Evolutionary conservation across 305 asterid species (phyloP).

Genomic region (Solanum aculeatissimum): DNA sequence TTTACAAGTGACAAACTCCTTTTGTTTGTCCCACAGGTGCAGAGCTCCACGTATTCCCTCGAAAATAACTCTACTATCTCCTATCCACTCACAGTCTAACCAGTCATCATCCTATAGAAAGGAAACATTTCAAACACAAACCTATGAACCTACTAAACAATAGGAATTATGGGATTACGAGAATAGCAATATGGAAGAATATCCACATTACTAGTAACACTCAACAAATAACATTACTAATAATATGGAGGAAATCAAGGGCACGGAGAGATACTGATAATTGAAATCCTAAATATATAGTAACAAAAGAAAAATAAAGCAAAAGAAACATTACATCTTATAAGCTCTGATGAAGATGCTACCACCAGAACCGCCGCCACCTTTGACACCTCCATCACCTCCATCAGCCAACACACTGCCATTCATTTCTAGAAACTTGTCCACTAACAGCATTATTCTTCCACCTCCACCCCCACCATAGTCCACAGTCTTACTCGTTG

Average conservation of each 20-base stretch:
- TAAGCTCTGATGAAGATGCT: slow-evolving; percentile 72
- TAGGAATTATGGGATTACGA: neutral
- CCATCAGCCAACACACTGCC: slow-evolving; percentile 90
- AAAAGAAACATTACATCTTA: slow-evolving; percentile 52
- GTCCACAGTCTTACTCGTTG: slow-evolving; percentile 66
- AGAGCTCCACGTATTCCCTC: neutral
- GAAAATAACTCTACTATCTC: neutral
- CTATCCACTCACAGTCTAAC: neutral
- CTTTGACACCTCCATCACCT: slow-evolving; percentile 81
- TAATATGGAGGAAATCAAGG: neutral
- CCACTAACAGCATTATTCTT: slow-evolving; percentile 47
- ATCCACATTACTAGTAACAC: neutral
- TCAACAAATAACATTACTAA: neutral
- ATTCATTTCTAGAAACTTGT: slow-evolving; percentile 57
- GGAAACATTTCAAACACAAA: neutral
- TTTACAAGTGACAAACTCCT: neutral
- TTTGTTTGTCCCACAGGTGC: neutral
- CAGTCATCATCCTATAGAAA: neutral
- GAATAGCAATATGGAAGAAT: neutral
- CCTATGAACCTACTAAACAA: neutral
- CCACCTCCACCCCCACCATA: slow-evolving; percentile 99
- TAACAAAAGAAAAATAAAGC: neutral
- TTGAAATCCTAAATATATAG: neutral
- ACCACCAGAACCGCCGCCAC: slow-evolving; percentile 99
- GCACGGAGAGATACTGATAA: neutral